Evolutionary conservation across 305 asterid genomes (phyloP).

Genomic region (Ilex paraguariensis): DNA sequence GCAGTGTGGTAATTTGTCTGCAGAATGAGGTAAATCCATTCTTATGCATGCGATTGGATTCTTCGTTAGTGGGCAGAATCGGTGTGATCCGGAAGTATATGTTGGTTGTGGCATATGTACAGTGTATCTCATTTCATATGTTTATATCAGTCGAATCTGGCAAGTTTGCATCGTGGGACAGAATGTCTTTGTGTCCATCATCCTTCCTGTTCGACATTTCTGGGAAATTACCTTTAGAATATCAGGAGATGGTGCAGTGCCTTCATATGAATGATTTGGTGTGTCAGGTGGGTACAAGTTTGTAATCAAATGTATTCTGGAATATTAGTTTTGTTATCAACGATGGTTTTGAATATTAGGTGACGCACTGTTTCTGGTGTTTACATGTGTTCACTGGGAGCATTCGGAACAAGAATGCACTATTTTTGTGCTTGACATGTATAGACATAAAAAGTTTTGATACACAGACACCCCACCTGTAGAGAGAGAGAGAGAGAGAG

Average conservation of each 20-base stretch:
- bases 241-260: background rate
- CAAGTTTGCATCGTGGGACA: background rate
- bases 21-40: background rate
- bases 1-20: conserved; percentile 15
- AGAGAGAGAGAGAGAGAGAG: too few relatives aligned
- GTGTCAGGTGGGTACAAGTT: too few relatives aligned
- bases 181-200: background rate
- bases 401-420: too few relatives aligned
- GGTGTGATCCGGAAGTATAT: background rate
- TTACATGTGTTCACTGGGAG: too few relatives aligned
- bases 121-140: background rate
- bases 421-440: too few relatives aligned
- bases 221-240: background rate
- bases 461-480: too few relatives aligned
- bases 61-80: background rate
- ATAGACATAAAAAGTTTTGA: too few relatives aligned
- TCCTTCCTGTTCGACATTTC: background rate
- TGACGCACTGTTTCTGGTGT: too few relatives aligned
- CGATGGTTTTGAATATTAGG: too few relatives aligned
- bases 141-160: background rate
- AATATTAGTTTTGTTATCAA: too few relatives aligned
- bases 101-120: background rate
- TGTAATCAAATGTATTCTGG: too few relatives aligned
- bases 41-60: background rate
- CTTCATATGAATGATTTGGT: background rate